Evolutionary conservation across 2,329 filamentous ascomycete species (phyloP), one percentile per base, ranked within the genome.

Genomic region (Drechslerella coelobrocha): DNA sequence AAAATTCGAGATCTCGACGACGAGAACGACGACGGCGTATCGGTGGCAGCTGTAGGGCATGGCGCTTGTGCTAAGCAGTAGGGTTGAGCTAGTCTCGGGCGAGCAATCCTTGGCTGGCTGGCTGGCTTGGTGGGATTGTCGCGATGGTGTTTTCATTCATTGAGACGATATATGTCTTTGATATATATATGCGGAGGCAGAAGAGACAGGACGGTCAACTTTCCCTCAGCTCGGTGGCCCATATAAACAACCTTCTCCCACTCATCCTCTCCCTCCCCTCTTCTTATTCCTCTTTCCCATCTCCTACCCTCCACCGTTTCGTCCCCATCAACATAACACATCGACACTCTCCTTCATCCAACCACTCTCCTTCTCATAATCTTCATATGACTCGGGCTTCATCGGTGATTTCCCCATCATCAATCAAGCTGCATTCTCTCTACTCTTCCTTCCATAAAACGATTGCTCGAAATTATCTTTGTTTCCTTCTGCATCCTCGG

Each of bases 221-320:
- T n/a, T 37, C 21, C 41, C 51, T 14, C n/a, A n/a, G 29, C 29
- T 12, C n/a, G 21, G 14, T 21, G 19, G 12, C n/a, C 24, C 14
- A 9, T 27, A 29, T 51, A 31, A 41, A 65, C 27, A 19, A 6
- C 6, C 34, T n/a, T 21, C 21, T n/a, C 17, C 23, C 9, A 27
- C 52, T 14, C 23, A 27, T 55, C 17, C 21, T 27, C 21, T 43
- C 54, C n/a, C 54, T 50, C 41, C 45, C 54, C 41, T 41, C 14
- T 45, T 19, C 31, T 24, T 47, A 8, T 23, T 39, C 56, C 12
- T 39, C 21, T 27, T 19, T 19, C 27, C 17, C 12, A 26, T 23
- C 19, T 37, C 26, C 24, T 52, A 19, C 26, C 31, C 47, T 19
- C 37, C 8, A 45, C 24, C 53, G 14, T 19, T 29, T 47, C 53